Evolutionary conservation across 495 filamentous ascomycete genomes (phyloP).

Genomic region (Penicillium flavigenum): DNA sequence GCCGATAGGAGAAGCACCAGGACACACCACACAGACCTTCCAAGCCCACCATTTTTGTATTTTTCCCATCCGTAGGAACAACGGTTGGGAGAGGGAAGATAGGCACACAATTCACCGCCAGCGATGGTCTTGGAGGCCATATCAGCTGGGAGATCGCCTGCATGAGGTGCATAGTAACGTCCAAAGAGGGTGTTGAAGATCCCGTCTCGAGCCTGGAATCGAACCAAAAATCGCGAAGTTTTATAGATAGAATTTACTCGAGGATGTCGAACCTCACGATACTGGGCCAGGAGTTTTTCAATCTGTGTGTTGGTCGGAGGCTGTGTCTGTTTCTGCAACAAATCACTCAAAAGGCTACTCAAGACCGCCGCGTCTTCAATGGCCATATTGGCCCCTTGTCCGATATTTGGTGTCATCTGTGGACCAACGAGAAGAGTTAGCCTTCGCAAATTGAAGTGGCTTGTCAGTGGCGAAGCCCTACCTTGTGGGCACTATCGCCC

Average conservation of each 20-base stretch:
- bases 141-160: constrained; percentile 6
- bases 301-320: constrained; percentile 1
- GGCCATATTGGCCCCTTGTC: constrained; percentile 33
- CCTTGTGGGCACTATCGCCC: constrained; percentile 35
- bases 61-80: constrained; percentile 2
- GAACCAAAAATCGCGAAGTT: constrained; percentile 7
- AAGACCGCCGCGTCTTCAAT: constrained; percentile 30
- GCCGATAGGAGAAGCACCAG: constrained; percentile 1
- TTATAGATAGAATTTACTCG: constrained; percentile 6
- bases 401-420: constrained; percentile 31
- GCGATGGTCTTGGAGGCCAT: constrained; percentile 11
- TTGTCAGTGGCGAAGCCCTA: constrained; percentile 10
- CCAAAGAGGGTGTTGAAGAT: constrained; percentile 1
- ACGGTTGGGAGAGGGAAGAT: constrained; percentile 6
- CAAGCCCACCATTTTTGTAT: background rate
- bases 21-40: background rate
- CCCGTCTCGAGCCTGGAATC: constrained; percentile 7
- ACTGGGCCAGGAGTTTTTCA: background rate
- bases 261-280: background rate
- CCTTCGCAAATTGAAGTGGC: background rate
- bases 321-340: background rate
- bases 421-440: constrained; percentile 2
- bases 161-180: constrained; percentile 7
- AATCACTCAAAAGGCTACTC: constrained; percentile 12
- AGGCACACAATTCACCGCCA: constrained; percentile 2